Evolutionary conservation across 2,329 filamentous ascomycete genomes (phyloP), one percentile per base, ranked within the genome.

Genomic region (Cordyceps militaris): DNA sequence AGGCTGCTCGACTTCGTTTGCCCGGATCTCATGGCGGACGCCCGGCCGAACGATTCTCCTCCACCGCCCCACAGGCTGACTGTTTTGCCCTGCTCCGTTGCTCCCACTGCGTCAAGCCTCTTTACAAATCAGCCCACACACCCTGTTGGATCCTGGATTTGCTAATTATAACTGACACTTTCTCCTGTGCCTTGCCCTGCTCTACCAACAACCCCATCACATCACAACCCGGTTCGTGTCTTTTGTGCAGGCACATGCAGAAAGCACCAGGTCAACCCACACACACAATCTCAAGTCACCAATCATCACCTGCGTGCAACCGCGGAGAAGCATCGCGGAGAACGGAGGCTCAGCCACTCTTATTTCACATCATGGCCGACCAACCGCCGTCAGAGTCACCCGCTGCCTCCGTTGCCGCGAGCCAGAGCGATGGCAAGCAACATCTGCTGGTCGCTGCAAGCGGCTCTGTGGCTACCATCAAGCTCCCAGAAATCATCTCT

Each of bases 401-500:
- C 3, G 69, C 73, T 0, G 66, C 66, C 46, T 64, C 62, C 0
- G 71, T 76, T 16, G 67, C 71, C 3, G 59, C 63, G 19, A 64
- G 71, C 4, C 64, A 68, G 19, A 60, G 60, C 30, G 75, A 77
- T 52, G 71, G 71, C 61, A 77, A 76, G 59, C 66, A 64, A 13
- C 75, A 78, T 56, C 65, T 78, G 13, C 66, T 78, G 1, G 67
- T 78, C 6, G 74, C 75, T 0, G 73, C 73, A 5, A 61, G 61
- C 7, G 74, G 76, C 28, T 78, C 88, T 1, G 90, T 96, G n/a
- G 92, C 92, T 14, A 91, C 89, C 7, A 96, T 96, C 67, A 97
- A 97, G 69, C 75, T 91, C 3, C 84, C 84, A 1, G 75, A 81
- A 40, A 89, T 92, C 63, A 76, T 87, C 59, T 66, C 73, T 19